Base-by-base conservation (phyloP, 2,329 filamentous ascomycete species). In the Colletotrichum sp. region DNA sequence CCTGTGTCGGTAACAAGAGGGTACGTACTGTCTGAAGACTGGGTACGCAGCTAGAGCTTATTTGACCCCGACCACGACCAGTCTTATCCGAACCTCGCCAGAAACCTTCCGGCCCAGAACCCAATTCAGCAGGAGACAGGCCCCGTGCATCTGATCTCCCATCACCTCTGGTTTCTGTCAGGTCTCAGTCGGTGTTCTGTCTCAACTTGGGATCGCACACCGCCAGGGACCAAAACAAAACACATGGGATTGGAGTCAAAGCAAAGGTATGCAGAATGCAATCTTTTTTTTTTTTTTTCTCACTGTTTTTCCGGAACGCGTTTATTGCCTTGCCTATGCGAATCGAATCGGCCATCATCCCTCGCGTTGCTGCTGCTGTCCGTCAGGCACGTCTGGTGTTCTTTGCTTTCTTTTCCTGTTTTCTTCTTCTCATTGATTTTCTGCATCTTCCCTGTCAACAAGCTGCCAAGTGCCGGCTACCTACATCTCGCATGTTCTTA, bases 381-480 rank as follows among this genome's bases (percentile, higher is more conserved):
- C 52, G 7, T 34, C 55, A 13, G 34, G 36, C n/a, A 48, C 39
- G 68, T 61, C 30, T 48, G 26, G 39, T 28, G 13, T 71, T 36
- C 32, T 21, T 36, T n/a, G 43, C 18, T 30, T 36, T 26, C 32
- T 26, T n/a, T 34, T 43, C 18, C n/a, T 48, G n/a, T 71, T 36
- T 52, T 32, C 21, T n/a, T 61, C 18, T 36, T 36, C 16, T 39
- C 16, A 14, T 34, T 43, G n/a, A n/a, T 55, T 65, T 24, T 69
- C 71, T 65, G 30, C 16, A 24, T 60, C 43, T 69, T 34, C 74
- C 74, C 57, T 69, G 64, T 69, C 70, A 52, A 76, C 26, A 63
- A 73, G 71, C 74, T 71, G 59, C 66, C 74, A 74, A 76, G 71
- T 76, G 74, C 74, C 74, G 72, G 74, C 71, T 76, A 75, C 71